phyloP scores from a whole-genome alignment of 768 basidiomycete genomes.

The Sutorius australiensis region DNA sequence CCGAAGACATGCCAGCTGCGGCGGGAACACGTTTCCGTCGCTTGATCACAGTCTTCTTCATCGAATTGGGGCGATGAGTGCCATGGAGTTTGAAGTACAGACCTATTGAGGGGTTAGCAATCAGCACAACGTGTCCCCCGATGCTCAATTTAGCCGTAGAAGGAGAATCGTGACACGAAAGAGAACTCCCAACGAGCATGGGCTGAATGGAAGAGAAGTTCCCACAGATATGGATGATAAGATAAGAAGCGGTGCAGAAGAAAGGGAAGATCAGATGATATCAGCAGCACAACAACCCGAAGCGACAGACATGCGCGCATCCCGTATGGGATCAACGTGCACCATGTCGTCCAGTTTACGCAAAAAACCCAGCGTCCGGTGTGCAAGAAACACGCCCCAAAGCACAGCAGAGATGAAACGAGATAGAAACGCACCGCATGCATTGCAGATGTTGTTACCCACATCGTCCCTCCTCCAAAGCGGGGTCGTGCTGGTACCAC shows the following conservation, averaged over 20 bases:
- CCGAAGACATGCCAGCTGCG: conserved; percentile 47
- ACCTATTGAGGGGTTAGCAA: conserved; percentile 46
- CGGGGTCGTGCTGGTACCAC: conserved; percentile 85
- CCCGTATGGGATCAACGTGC: conserved; percentile 24
- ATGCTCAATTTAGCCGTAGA: not conserved
- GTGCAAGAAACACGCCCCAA: conserved; percentile 20
- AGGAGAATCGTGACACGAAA: not conserved
- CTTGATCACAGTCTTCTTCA: conserved; percentile 99
- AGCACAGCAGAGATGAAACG: conserved; percentile 25
- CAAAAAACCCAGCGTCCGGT: conserved; percentile 8
- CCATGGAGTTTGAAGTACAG: conserved; percentile 99
- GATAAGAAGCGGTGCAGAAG: conserved; percentile 19
- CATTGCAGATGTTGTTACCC: conserved; percentile 93
- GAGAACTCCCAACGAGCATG: not conserved
- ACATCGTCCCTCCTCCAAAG: conserved; percentile 88
- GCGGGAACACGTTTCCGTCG: conserved; percentile 96
- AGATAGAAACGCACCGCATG: conserved; percentile 67
- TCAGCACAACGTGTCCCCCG: conserved; percentile 11
- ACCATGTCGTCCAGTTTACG: conserved; percentile 19
- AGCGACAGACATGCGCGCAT: conserved; percentile 17
- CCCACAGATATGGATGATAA: conserved; percentile 19
- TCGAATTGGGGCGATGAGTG: conserved; percentile 92
- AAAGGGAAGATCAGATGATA: conserved; percentile 21
- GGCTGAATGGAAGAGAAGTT: conserved; percentile 14
- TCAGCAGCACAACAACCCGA: conserved; percentile 12